Evolutionary conservation across 495 filamentous ascomycete species (phyloP), one percentile per base, ranked within the genome.

Genomic region (Penicillium lividum): DNA sequence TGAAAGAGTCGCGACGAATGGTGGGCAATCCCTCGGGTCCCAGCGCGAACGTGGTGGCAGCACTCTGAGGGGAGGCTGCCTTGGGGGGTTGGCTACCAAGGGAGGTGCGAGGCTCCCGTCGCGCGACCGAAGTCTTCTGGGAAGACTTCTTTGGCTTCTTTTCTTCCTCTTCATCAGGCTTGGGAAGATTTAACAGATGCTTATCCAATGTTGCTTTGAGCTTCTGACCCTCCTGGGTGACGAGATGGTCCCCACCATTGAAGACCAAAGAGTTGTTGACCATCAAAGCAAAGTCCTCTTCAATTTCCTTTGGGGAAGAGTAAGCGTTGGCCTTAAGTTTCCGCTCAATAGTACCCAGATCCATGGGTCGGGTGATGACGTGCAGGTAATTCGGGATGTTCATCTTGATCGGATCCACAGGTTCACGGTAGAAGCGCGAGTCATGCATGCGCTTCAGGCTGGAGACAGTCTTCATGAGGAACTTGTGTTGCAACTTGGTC

Each of bases 1-100:
- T 86, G 3, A 86, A 88, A 3, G 89, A 92, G 66, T 96, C 92
- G 16, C 94, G 90, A 53, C 94, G 91, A 58, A 96, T 96, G n/a
- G 90, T 78, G 10, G 94, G 94, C n/a, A 92, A 78, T 3, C 92
- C 92, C 54, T 92, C 87, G 0, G 91, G 87, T 0, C 86, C 86
- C 22, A 97, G 79, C 7, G 93, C 91, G 73, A 93, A 98, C 0
- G 90, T 87, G 25, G 84, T 77, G 28, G 27, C 25, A 30, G 46
- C 28, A 66, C 69, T 68, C 71, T 80, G 65, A 2, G 86, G 79
- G 43, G 81, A 82, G n/a, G 68, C 63, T n/a, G 76, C 73, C 30
- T 76, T 74, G 30, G 67, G 56, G 48, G 73, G 63, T 33, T 69
- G 72, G 44, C 72, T 73, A 52, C 73, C 72, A 15, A 66, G 53